Percentiles rank a stretch among this genome's conserved stretches.
These are phyloP conservation scores for Plasmodium gaboni DNA, from an alignment of 169 alveolate genomes.

Conservation along the genomic window DNA sequence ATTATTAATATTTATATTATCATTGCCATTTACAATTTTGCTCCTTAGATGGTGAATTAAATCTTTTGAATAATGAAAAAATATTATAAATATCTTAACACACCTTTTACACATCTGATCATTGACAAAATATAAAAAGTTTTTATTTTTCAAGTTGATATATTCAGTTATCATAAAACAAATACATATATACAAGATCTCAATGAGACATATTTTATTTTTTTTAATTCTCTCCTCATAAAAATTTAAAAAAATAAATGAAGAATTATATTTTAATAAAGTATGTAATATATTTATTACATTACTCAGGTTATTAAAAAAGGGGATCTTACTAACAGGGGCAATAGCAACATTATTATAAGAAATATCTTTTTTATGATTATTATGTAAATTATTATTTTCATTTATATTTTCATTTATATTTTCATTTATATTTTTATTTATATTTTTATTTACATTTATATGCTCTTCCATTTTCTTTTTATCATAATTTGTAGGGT, in stretches of 20 bases:
- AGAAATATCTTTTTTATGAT: not conserved
- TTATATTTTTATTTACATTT: not conserved
- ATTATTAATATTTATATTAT: no score
- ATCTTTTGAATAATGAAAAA: slow-evolving; percentile 25
- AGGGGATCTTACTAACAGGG: not conserved
- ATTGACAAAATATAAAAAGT: slow-evolving; percentile 12
- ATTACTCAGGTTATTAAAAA: slow-evolving; percentile 25
- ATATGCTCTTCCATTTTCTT: not conserved
- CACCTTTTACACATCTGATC: slow-evolving; percentile 25
- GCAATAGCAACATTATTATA: not conserved
- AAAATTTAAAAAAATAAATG: slow-evolving; percentile 42
- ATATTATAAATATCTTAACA: slow-evolving; percentile 39
- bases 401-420: no score
- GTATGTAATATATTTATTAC: slow-evolving; percentile 34
- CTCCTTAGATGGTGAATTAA: slow-evolving; percentile 5
- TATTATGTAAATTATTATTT: not conserved
- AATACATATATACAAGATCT: slow-evolving; percentile 30
- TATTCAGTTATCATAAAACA: slow-evolving; percentile 49
- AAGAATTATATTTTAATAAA: slow-evolving; percentile 32
- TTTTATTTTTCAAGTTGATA: slow-evolving; percentile 1
- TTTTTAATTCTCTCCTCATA: slow-evolving; percentile 41
- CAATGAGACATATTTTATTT: slow-evolving; percentile 32
- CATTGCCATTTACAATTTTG: not conserved
- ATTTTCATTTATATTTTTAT: not conserved
- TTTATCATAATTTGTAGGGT: not conserved